These are phyloP conservation scores for Fraxinus baroniana DNA, from an alignment of 305 asterid species.

Conservation along the genomic window DNA sequence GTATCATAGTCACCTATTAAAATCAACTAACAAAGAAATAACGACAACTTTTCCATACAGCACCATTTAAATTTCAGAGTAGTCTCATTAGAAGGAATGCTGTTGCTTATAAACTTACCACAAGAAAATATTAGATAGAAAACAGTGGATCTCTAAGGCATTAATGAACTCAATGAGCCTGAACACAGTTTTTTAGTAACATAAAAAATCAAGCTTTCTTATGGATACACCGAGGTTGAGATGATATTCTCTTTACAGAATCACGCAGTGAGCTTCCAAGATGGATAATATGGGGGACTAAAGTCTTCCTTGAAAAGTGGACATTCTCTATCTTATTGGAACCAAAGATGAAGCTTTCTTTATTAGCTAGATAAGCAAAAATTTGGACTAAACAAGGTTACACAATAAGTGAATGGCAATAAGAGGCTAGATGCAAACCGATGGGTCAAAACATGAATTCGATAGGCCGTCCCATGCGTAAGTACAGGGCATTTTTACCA, in stretches of 20 bases:
- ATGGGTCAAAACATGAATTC: background rate
- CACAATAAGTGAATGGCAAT: background rate
- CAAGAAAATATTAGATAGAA: background rate
- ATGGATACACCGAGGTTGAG: background rate
- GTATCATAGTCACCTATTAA: background rate
- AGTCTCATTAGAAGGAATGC: background rate
- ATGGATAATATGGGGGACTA: slow-evolving; percentile 1
- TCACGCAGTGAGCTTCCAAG: slow-evolving; percentile 1
- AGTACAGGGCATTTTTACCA: background rate
- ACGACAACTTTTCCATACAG: background rate
- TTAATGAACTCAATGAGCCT: slow-evolving; percentile 6
- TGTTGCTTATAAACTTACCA: background rate
- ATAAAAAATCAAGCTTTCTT: background rate
- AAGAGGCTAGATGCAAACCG: background rate
- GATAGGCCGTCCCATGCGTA: background rate
- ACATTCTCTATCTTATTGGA: background rate
- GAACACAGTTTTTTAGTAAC: background rate
- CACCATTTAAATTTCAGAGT: background rate
- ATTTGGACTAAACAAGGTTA: background rate
- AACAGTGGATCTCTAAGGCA: background rate
- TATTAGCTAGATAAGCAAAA: background rate
- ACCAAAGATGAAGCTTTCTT: background rate
- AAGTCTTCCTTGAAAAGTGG: background rate
- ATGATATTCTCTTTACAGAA: background rate
- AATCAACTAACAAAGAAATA: background rate